Conservation (phyloP, 2,329 filamentous ascomycete genomes). For the Tolypocladium amazonense region DNA sequence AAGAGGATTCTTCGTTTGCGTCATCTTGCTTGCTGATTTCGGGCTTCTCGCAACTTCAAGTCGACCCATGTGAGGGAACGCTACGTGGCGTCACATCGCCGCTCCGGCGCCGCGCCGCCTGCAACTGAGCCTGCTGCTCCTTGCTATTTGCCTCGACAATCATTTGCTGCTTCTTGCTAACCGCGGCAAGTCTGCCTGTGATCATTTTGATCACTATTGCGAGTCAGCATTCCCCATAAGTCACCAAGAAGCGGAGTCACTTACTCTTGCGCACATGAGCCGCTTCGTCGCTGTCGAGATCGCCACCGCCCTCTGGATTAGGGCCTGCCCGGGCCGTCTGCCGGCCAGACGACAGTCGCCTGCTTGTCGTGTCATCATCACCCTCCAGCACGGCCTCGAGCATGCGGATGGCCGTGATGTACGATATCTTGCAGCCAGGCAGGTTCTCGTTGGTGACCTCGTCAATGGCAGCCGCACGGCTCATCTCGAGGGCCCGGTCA, state of each 20-base stretch:
- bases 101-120: slow-evolving; percentile 36
- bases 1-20: not conserved
- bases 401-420: slow-evolving; percentile 88
- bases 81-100: slow-evolving; percentile 46
- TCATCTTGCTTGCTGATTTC: not conserved
- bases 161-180: slow-evolving; percentile 50
- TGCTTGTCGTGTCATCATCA: slow-evolving; percentile 47
- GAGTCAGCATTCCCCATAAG: slow-evolving; percentile 11
- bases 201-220: slow-evolving; percentile 52
- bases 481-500: slow-evolving; percentile 95
- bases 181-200: slow-evolving; percentile 39
- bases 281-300: slow-evolving; percentile 58
- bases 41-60: slow-evolving; percentile 8
- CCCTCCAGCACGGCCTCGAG: slow-evolving; percentile 87
- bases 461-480: slow-evolving; percentile 83
- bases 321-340: slow-evolving; percentile 27
- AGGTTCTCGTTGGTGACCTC: slow-evolving; percentile 90
- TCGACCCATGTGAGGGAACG: slow-evolving; percentile 35
- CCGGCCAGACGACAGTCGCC: slow-evolving; percentile 24
- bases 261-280: slow-evolving; percentile 63
- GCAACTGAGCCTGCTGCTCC: slow-evolving; percentile 32
- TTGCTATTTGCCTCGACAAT: slow-evolving; percentile 47
- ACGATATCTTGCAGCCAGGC: slow-evolving; percentile 79
- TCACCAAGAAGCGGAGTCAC: slow-evolving; percentile 13
- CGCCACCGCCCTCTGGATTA: slow-evolving; percentile 23